Percentiles rank a stretch among this genome's conserved stretches.
These are phyloP conservation scores for Daphne laureola DNA, from an alignment of 441 rosid genomes.

Conservation along the genomic window DNA sequence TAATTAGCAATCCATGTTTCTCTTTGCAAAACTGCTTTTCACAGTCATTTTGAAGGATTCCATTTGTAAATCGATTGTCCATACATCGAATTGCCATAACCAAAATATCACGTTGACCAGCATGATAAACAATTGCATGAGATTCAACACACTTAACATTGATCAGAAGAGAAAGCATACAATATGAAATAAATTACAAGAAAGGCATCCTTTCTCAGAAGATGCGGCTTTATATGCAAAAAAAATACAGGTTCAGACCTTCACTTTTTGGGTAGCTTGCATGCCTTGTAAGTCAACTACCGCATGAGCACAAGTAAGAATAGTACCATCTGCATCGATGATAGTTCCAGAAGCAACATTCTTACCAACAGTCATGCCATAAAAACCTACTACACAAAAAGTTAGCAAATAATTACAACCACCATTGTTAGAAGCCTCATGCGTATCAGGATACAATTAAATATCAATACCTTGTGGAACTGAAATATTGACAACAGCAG, in stretches of 20 bases:
- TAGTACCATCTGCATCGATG: slow-evolving; percentile 64
- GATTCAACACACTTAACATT: too few species aligned
- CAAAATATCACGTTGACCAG: too few species aligned
- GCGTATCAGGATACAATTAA: neutral
- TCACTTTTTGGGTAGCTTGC: slow-evolving; percentile 45
- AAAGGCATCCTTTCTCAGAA: too few species aligned
- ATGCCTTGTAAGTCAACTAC: slow-evolving; percentile 51
- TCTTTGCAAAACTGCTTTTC: too few species aligned
- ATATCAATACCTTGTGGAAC: slow-evolving; percentile 46
- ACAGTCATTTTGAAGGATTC: too few species aligned
- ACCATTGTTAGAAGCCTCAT: neutral
- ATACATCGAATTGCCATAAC: too few species aligned
- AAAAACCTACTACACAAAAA: slow-evolving; percentile 25
- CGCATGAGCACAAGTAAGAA: slow-evolving; percentile 85
- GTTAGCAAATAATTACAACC: neutral
- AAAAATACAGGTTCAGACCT: slow-evolving; percentile 30
- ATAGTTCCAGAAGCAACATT: slow-evolving; percentile 84
- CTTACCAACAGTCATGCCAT: slow-evolving; percentile 44
- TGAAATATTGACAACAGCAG: slow-evolving; percentile 84
- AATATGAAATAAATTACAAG: too few species aligned
- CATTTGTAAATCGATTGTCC: too few species aligned
- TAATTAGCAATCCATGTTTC: too few species aligned
- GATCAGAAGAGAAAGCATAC: too few species aligned
- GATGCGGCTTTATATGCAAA: too few species aligned
- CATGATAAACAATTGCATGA: too few species aligned